Percentiles rank a stretch among this genome's conserved stretches.
Evolutionary conservation across 371 early-diverging fungal species (phyloP).

Genomic region (Dinochytrium kinnereticum): DNA sequence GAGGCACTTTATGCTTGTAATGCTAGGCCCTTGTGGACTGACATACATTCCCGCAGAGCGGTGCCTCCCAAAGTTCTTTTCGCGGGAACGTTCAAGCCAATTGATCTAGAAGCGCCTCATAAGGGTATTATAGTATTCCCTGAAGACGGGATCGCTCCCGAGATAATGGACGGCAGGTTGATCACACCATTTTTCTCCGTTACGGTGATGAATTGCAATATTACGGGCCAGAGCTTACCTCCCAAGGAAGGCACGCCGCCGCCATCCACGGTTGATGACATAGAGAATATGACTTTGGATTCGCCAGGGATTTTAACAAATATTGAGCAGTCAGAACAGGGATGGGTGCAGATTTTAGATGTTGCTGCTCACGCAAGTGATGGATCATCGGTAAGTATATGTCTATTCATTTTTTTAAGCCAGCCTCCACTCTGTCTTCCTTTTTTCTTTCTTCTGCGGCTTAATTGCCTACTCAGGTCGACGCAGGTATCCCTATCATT

Average conservation of each 20-base stretch:
- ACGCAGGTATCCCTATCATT: conserved; percentile 33
- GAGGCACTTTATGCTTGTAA: neutral
- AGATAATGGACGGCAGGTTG: conserved; percentile 42
- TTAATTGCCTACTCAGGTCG: conserved; percentile 3
- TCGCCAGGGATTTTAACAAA: neutral
- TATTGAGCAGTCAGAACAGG: conserved; percentile 19
- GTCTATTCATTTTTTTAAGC: neutral
- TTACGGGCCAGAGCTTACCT: conserved; percentile 17
- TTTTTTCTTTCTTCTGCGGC: neutral
- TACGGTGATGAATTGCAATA: conserved; percentile 48
- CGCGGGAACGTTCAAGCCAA: conserved; percentile 31
- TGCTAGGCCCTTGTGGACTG: no score
- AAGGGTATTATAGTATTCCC: conserved; percentile 37
- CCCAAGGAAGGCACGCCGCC: conserved; percentile 3
- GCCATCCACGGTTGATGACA: neutral
- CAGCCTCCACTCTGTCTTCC: neutral
- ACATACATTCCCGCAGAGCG: neutral
- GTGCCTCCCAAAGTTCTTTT: conserved; percentile 56
- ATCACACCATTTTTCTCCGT: conserved; percentile 45
- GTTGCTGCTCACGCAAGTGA: conserved; percentile 28
- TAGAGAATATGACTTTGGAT: neutral
- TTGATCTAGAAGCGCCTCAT: conserved; percentile 40
- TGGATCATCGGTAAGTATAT: conserved; percentile 27
- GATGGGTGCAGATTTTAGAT: conserved; percentile 44
- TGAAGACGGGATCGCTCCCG: conserved; percentile 47